Conservation (phyloP, 108 stramenopile species). For the Ochromonas danica region DNA sequence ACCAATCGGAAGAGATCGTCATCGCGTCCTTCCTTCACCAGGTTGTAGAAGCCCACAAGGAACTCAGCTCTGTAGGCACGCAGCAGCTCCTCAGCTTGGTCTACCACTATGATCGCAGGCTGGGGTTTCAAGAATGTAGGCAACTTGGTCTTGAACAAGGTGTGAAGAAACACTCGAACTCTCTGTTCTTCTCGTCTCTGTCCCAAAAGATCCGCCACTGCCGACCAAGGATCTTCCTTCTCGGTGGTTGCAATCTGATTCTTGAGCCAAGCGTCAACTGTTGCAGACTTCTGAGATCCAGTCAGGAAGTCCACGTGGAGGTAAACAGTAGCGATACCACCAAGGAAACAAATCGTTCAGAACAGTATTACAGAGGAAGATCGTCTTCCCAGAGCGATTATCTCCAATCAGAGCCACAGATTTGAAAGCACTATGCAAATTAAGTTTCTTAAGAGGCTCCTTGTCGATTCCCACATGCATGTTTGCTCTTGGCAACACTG, state of each 20-base stretch:
- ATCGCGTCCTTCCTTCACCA: neutral
- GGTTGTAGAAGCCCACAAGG: neutral
- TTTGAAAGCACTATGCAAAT: neutral
- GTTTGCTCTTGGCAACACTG: neutral
- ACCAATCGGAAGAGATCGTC: neutral
- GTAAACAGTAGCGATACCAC: neutral
- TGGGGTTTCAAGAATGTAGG: neutral
- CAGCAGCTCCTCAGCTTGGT: constrained; percentile 11
- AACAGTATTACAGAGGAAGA: constrained; percentile 2
- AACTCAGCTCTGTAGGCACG: neutral
- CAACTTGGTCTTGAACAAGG: neutral
- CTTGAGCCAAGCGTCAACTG: neutral
- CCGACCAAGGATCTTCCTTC: neutral
- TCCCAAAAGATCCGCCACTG: neutral
- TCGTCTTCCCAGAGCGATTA: constrained; percentile 11
- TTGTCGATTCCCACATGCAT: neutral
- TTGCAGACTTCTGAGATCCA: constrained; percentile 2
- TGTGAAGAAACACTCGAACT: neutral
- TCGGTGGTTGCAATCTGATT: neutral
- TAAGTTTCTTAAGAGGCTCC: neutral
- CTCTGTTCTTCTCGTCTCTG: neutral
- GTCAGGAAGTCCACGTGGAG: constrained; percentile 27
- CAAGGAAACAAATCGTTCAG: constrained; percentile 27
- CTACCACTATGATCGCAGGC: neutral
- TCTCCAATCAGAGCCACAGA: constrained; percentile 21